phyloP scores from a whole-genome alignment of 345 rosid genomes.

The Boechera retrofracta region DNA sequence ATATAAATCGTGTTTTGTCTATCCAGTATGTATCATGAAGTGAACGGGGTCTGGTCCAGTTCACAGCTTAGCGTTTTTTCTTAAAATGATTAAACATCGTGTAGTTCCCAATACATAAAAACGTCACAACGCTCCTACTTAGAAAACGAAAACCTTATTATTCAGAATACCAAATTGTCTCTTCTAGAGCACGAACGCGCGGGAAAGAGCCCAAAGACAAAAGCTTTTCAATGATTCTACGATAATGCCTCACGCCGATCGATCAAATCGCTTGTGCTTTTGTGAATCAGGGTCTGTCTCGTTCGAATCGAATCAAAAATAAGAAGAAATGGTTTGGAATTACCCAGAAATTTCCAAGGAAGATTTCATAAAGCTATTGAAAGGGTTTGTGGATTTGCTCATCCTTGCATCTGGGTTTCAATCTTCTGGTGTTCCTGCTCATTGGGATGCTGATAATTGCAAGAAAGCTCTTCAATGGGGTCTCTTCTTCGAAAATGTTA shows the following conservation, averaged over 20 bases:
- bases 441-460: slow-evolving; percentile 69
- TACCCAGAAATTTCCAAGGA: slow-evolving; percentile 63
- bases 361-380: slow-evolving; percentile 61
- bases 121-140: slow-evolving; percentile 18
- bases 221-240: neutral
- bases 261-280: neutral
- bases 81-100: neutral
- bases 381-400: slow-evolving; percentile 79
- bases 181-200: slow-evolving; percentile 37
- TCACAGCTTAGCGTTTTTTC: slow-evolving; percentile 2
- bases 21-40: no score
- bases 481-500: slow-evolving; percentile 72
- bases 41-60: neutral
- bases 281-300: slow-evolving; percentile 15
- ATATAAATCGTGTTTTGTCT: no score
- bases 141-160: slow-evolving; percentile 8
- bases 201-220: slow-evolving; percentile 28
- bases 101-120: slow-evolving; percentile 17
- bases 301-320: neutral
- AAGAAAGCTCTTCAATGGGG: slow-evolving; percentile 77
- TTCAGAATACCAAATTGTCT: neutral
- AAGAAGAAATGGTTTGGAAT: slow-evolving; percentile 65
- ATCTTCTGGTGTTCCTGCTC: slow-evolving; percentile 69
- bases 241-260: neutral
- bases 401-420: slow-evolving; percentile 82